A percentile compares a stretch with the other conserved stretches of the same genome.
Evolutionary conservation across 2,329 filamentous ascomycete genomes (phyloP).

Genomic region (Pyrenochaeta sp.): DNA sequence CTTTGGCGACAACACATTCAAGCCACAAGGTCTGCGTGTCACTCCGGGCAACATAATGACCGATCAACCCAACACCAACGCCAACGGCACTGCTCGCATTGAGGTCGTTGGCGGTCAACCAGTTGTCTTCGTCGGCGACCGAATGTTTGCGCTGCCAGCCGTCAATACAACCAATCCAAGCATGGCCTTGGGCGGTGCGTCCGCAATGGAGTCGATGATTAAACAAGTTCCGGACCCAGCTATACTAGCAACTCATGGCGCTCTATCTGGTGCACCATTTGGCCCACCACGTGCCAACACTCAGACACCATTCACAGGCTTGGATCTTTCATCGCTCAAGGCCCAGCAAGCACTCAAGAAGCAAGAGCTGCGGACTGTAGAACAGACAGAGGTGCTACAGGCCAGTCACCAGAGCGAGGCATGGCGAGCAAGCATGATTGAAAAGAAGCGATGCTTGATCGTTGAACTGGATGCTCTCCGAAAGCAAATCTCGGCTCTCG

Average conservation of each 20-base stretch:
- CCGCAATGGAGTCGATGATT: slow-evolving; percentile 19
- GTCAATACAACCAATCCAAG: slow-evolving; percentile 26
- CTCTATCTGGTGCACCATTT: slow-evolving; percentile 17
- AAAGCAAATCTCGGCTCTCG: slow-evolving; percentile 43
- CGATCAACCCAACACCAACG: slow-evolving; percentile 29
- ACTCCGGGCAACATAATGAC: slow-evolving; percentile 34
- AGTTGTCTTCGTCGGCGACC: slow-evolving; percentile 42
- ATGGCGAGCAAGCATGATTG: slow-evolving; percentile 46
- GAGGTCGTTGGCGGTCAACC: slow-evolving; percentile 44
- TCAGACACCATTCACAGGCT: slow-evolving; percentile 31
- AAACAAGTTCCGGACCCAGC: slow-evolving; percentile 22
- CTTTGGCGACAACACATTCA: slow-evolving; percentile 43
- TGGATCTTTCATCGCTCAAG: slow-evolving; percentile 38
- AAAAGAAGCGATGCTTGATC: slow-evolving; percentile 47
- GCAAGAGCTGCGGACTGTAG: slow-evolving; percentile 45
- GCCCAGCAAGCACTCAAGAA: slow-evolving; percentile 41
- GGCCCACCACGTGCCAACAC: slow-evolving; percentile 25
- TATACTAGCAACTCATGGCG: slow-evolving; percentile 17
- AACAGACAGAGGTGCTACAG: slow-evolving; percentile 49
- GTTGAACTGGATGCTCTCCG: slow-evolving; percentile 47
- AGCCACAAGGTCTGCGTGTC: slow-evolving; percentile 31
- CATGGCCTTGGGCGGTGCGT: slow-evolving; percentile 15
- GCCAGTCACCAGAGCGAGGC: slow-evolving; percentile 40
- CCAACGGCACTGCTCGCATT: slow-evolving; percentile 33
- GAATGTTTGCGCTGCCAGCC: slow-evolving; percentile 43